phyloP scores from a whole-genome alignment of 306 rosid genomes.

The Fragaria ananassa region DNA sequence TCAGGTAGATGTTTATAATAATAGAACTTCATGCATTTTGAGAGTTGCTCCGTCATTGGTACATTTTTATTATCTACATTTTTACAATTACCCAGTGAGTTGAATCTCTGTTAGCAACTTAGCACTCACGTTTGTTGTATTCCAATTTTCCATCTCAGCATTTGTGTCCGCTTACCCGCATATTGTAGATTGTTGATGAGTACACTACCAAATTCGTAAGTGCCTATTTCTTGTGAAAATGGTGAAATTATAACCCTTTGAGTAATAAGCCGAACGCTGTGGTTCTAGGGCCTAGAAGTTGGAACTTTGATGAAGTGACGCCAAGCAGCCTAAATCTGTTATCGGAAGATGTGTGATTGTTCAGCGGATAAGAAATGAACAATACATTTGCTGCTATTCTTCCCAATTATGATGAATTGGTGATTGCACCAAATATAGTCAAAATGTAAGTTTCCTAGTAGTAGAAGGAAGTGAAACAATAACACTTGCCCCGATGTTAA shows the following conservation, averaged over 20 bases:
- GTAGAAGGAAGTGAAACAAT: background rate
- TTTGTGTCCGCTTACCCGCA: no score
- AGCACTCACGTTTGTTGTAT: background rate
- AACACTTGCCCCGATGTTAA: no score
- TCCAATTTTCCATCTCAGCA: background rate
- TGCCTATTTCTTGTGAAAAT: no score
- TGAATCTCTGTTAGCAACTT: background rate
- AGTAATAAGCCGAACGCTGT: background rate
- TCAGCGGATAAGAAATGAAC: background rate
- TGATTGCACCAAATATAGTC: no score
- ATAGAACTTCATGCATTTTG: background rate
- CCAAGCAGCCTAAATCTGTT: background rate
- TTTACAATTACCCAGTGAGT: background rate
- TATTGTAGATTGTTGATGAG: no score
- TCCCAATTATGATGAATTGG: no score
- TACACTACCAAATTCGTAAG: background rate
- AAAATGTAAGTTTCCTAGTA: background rate
- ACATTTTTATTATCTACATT: no score
- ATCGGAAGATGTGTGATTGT: background rate
- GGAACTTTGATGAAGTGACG: no score
- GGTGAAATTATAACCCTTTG: background rate
- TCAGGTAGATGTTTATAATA: background rate
- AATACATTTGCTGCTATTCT: background rate
- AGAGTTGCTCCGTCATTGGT: background rate
- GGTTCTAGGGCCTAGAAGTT: background rate